A percentile compares a stretch with the other conserved stretches of the same genome.
phyloP scores from a whole-genome alignment of 768 basidiomycete species.

The Gloeostereum incarnatum region DNA sequence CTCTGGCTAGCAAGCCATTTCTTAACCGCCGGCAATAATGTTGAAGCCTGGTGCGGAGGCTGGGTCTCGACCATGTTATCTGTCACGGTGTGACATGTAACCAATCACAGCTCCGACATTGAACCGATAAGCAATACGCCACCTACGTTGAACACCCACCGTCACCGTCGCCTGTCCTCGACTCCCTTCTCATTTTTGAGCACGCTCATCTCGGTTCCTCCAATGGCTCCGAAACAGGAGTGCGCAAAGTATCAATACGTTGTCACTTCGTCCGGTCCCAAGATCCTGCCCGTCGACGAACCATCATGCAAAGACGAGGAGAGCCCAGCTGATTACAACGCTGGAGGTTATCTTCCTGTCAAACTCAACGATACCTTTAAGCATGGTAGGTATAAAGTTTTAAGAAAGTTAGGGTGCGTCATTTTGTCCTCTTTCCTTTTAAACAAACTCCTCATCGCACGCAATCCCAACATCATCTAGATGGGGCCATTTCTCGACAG shows the following conservation, averaged over 20 bases:
- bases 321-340: conserved; percentile 75
- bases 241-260: conserved; percentile 74
- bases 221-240: conserved; percentile 58
- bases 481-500: conserved; percentile 95
- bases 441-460: conserved; percentile 15
- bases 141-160: no score
- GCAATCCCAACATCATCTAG: conserved; percentile 26
- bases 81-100: no score
- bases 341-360: conserved; percentile 74
- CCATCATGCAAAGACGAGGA: conserved; percentile 68
- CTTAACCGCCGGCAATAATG: no score
- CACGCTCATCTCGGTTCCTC: background rate
- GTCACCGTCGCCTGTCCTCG: background rate
- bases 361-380: conserved; percentile 81
- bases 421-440: conserved; percentile 8
- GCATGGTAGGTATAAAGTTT: conserved; percentile 72
- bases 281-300: conserved; percentile 64
- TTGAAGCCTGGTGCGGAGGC: no score
- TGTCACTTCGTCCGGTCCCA: conserved; percentile 53
- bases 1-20: no score
- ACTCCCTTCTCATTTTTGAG: background rate
- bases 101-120: no score
- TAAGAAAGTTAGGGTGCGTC: conserved; percentile 81
- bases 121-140: no score
- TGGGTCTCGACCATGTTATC: no score